Conservation (phyloP, 306 rosid species). For the Acacia acuminata region DNA sequence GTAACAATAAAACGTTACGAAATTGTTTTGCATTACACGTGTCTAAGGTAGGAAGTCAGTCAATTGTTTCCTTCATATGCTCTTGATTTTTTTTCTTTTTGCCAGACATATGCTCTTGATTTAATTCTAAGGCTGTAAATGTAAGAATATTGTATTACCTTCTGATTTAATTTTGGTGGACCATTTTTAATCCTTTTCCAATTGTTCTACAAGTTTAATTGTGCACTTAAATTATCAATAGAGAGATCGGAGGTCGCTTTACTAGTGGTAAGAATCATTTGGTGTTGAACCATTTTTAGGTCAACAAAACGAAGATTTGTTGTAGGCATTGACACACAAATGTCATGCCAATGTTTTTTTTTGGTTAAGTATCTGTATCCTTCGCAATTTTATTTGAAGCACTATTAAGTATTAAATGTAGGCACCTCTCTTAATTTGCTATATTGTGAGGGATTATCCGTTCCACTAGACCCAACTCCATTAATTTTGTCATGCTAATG, state of each 20-base stretch:
- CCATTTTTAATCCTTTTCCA: background rate
- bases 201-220: background rate
- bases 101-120: too few relatives aligned
- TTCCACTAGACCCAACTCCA: too few relatives aligned
- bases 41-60: conserved; percentile 22
- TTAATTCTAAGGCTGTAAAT: background rate
- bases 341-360: background rate
- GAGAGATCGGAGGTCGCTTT: background rate
- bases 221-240: background rate
- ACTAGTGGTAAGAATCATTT: background rate
- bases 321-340: background rate
- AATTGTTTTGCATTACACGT: conserved; percentile 20
- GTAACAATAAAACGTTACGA: background rate
- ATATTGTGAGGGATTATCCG: accelerated
- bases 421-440: accelerated
- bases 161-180: background rate
- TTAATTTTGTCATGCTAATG: too few relatives aligned
- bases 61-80: conserved; percentile 6
- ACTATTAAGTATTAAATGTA: background rate
- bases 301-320: background rate
- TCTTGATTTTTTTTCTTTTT: background rate
- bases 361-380: too few relatives aligned
- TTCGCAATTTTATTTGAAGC: too few relatives aligned
- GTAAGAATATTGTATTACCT: background rate
- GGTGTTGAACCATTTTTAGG: background rate